phyloP scores from a whole-genome alignment of 2,329 filamentous ascomycete species.

The Neophaeococcomyces mojaviensis region DNA sequence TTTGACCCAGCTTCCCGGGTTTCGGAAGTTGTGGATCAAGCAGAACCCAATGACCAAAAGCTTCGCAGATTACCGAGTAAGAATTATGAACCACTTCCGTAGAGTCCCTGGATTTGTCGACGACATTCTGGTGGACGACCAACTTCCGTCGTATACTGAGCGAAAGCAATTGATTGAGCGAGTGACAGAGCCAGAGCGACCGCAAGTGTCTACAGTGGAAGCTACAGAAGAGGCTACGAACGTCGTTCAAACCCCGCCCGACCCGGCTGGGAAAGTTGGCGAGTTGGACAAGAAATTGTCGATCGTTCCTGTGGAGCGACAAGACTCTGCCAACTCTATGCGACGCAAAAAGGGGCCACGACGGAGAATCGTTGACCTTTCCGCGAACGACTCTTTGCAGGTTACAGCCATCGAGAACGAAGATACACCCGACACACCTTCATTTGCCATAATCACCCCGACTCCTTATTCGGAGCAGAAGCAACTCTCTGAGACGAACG shows the following conservation, averaged over 20 bases:
- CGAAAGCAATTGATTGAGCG: constrained; percentile 77
- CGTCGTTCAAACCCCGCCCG: neutral
- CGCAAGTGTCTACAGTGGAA: constrained; percentile 67
- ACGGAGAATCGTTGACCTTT: constrained; percentile 51
- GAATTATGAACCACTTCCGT: constrained; percentile 93
- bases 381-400: constrained; percentile 34
- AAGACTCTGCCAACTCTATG: constrained; percentile 26
- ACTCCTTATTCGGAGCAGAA: neutral
- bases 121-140: constrained; percentile 81
- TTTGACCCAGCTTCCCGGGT: constrained; percentile 81
- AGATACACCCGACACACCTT: neutral
- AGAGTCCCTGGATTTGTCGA: constrained; percentile 81
- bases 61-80: constrained; percentile 74
- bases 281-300: neutral
- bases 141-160: constrained; percentile 76
- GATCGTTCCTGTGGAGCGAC: neutral
- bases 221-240: constrained; percentile 35
- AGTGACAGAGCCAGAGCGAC: constrained; percentile 63
- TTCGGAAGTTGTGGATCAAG: constrained; percentile 85
- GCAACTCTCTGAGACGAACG: neutral
- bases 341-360: constrained; percentile 45
- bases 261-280: neutral
- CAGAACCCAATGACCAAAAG: constrained; percentile 89
- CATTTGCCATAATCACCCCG: neutral
- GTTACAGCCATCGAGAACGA: neutral